Conservation (phyloP, 208 protist genomes). For the Acanthamoeba lenticulata region DNA sequence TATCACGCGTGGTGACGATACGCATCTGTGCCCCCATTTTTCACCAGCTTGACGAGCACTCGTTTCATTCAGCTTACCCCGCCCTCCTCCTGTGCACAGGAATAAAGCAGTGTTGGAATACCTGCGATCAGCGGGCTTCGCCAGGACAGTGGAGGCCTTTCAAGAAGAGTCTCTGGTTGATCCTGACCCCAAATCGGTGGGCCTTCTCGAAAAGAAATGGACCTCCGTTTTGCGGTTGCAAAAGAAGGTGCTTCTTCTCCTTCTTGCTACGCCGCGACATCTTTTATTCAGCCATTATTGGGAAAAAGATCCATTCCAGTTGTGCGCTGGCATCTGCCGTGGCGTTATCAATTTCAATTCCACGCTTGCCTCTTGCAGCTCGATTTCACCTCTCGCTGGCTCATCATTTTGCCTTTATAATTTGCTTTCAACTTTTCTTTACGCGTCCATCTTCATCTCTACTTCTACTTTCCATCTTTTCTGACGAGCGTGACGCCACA, state of each 20-base stretch:
- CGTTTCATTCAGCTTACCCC: not conserved
- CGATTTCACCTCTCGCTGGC: too few species aligned
- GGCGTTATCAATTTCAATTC: too few species aligned
- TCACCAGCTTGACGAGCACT: too few species aligned
- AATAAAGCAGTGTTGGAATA: conserved; percentile 71
- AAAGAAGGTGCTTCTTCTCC: conserved; percentile 73
- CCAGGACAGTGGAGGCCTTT: conserved; percentile 13
- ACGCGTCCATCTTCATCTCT: too few species aligned
- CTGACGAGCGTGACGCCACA: not conserved
- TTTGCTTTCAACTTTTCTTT: too few species aligned
- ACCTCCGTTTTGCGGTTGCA: conserved; percentile 85
- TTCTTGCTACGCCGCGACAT: not conserved
- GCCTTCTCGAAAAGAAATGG: conserved; percentile 87
- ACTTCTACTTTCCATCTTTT: not conserved
- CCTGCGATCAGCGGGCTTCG: conserved; percentile 42
- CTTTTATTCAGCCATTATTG: not conserved
- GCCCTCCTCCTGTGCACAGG: not conserved
- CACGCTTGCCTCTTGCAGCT: too few species aligned
- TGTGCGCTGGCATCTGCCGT: not conserved
- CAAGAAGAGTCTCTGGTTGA: conserved; percentile 39
- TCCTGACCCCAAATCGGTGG: conserved; percentile 63
- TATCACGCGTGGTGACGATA: too few species aligned
- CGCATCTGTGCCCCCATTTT: too few species aligned
- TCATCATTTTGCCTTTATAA: too few species aligned
- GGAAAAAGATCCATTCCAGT: not conserved